These are phyloP conservation scores for Hortaea werneckii DNA, from an alignment of 2,329 filamentous ascomycete species.

Conservation along the genomic window DNA sequence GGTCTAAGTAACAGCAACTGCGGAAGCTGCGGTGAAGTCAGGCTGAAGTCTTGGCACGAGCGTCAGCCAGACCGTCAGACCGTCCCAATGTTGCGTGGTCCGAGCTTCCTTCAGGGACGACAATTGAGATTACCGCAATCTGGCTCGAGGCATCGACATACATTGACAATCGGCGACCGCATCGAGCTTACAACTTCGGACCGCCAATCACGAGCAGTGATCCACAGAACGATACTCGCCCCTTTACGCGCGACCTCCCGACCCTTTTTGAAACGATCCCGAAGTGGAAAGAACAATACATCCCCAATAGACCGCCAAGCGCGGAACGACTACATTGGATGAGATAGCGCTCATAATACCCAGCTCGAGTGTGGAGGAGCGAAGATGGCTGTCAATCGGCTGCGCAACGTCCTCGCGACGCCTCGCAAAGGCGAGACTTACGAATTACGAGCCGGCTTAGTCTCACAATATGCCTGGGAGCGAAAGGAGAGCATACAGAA, in stretches of 20 bases:
- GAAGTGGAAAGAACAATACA: background rate
- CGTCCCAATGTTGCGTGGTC: too few species aligned
- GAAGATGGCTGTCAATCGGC: conserved; percentile 87
- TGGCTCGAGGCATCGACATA: background rate
- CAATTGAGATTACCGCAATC: background rate
- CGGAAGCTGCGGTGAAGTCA: too few species aligned
- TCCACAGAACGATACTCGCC: background rate
- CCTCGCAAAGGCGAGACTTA: conserved; percentile 97
- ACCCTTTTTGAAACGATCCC: background rate
- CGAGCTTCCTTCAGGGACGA: background rate
- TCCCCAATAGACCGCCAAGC: background rate
- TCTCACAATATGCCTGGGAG: conserved; percentile 98
- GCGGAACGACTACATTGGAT: background rate
- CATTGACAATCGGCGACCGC: background rate
- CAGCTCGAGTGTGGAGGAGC: background rate
- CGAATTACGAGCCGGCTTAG: conserved; percentile 86
- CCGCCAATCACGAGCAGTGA: background rate
- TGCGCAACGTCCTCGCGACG: conserved; percentile 83
- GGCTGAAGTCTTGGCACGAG: too few species aligned
- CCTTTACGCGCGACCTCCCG: background rate
- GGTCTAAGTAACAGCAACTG: too few species aligned
- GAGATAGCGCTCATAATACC: background rate
- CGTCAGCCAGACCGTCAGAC: too few species aligned
- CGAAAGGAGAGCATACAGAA: conserved; percentile 98
- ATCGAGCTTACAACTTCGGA: background rate